Evolutionary conservation across 2,329 filamentous ascomycete genomes (phyloP), one percentile per base, ranked within the genome.

Genomic region (Diaporthe sp.): DNA sequence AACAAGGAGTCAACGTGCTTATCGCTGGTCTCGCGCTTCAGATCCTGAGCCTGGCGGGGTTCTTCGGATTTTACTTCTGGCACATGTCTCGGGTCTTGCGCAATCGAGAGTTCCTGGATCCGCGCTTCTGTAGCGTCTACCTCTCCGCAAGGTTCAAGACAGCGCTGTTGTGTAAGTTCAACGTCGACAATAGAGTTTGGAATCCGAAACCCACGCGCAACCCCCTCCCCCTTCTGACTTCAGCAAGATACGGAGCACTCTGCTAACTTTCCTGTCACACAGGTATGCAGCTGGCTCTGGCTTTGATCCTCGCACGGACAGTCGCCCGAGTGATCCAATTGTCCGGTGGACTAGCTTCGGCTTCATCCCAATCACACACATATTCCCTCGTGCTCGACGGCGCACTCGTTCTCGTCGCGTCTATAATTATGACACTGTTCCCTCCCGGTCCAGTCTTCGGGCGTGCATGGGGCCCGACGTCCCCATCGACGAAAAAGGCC

Each of bases 21-120:
- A 81, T 87, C 9, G 84, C 81, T 2, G 88, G 88, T 10, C 78
- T 90, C 17, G 85, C 80, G 2, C 79, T 90, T 28, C 88, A 89
- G 75, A 79, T 85, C 3, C 74, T 81, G 7, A 82, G 85, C 6
- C 80, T 89, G 13, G 62, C 85, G 39, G 78, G 83, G 15, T 87
- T 87, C 74, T 80, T 85, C 25, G 80, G 78, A 28, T 81, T 82
- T 72, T 86, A 84, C 74, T 82, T 83, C 67, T 87, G 81, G 77
- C 87, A 89, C 57, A 83, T 83, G 19, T 78, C 85, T 46, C 81
- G 81, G 49, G 77, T 88, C 10, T 82, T 82, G 65, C 84, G 82
- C 19, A 83, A 83, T 22, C 82, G 81, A 46, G 82, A 84, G 42
- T 78, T 80, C 19, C 80, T 87, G 12, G 85, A 89, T 75, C 79